Percentiles rank a stretch among this genome's conserved stretches.
These are phyloP conservation scores for Pleurotus djamor DNA, from an alignment of 768 basidiomycete genomes.

Conservation along the genomic window DNA sequence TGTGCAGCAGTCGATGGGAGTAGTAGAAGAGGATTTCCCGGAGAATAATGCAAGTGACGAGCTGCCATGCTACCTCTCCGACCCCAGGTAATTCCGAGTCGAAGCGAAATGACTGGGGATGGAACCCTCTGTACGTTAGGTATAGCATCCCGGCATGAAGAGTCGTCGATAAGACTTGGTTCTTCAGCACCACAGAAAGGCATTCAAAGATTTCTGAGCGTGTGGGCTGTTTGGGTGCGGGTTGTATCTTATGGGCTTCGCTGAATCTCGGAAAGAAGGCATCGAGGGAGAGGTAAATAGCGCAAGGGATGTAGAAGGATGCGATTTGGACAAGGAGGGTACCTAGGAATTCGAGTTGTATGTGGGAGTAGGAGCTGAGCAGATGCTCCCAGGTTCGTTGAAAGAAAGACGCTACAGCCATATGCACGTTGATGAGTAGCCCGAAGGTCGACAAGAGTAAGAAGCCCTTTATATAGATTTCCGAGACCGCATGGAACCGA, in stretches of 20 bases:
- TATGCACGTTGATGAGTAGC: not conserved
- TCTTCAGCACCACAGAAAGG: conserved; percentile 17
- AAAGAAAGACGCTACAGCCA: not conserved
- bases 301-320: conserved; percentile 22
- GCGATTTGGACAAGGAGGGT: conserved; percentile 17
- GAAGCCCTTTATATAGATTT: not conserved
- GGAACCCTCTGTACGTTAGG: not conserved
- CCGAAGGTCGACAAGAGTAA: not conserved
- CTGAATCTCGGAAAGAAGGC: conserved; percentile 19
- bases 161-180: conserved; percentile 18
- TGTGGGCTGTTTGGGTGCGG: conserved; percentile 21
- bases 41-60: conserved; percentile 16
- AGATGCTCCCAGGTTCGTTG: not conserved
- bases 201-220: conserved; percentile 19
- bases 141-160: conserved; percentile 16
- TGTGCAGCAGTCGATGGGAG: conserved; percentile 23
- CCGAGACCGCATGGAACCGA: not conserved
- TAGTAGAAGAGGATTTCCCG: conserved; percentile 28
- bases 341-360: conserved; percentile 19
- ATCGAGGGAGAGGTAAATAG: conserved; percentile 18
- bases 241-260: conserved; percentile 21
- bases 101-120: conserved; percentile 15
- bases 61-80: conserved; percentile 15
- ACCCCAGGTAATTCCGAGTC: conserved; percentile 15
- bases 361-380: conserved; percentile 11